Evolutionary conservation across 2,329 filamentous ascomycete genomes (phyloP).

Genomic region (Aspergillus hortae): DNA sequence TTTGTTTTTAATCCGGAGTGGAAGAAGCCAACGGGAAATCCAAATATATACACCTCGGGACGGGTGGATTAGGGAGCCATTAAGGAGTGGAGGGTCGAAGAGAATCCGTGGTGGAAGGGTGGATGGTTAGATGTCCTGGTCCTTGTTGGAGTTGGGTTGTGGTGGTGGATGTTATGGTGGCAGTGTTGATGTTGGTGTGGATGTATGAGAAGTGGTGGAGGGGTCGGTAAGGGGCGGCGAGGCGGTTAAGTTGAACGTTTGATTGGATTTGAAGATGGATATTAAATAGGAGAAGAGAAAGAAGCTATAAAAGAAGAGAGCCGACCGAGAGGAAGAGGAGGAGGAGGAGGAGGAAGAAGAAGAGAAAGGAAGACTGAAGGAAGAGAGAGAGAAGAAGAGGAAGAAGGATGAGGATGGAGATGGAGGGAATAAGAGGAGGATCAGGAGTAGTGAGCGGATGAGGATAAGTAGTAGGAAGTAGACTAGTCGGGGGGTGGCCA

Average conservation of each 20-base stretch:
- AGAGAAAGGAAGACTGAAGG: slow-evolving; percentile 32
- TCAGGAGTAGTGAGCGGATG: slow-evolving; percentile 1
- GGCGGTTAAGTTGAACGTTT: background rate
- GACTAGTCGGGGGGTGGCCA: background rate
- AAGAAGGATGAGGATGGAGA: slow-evolving; percentile 2
- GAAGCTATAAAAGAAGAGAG: slow-evolving; percentile 5
- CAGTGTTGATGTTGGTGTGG: background rate
- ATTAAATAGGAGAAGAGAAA: slow-evolving; percentile 5
- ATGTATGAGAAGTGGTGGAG: background rate
- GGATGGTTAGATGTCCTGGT: slow-evolving; percentile 4
- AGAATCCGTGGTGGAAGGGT: slow-evolving; percentile 8
- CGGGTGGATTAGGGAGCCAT: slow-evolving; percentile 20
- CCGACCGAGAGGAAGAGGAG: slow-evolving; percentile 4
- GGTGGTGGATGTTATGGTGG: background rate
- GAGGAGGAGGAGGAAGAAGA: slow-evolving; percentile 42
- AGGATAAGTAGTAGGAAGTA: background rate
- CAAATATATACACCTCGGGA: slow-evolving; percentile 12
- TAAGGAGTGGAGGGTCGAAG: slow-evolving; percentile 14
- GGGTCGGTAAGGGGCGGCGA: background rate
- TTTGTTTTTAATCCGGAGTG: slow-evolving; percentile 5
- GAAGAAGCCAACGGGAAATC: slow-evolving; percentile 4
- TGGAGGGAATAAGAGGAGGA: slow-evolving; percentile 5
- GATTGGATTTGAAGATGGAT: background rate
- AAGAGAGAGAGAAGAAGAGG: slow-evolving; percentile 3
- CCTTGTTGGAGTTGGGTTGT: slow-evolving; percentile 2